Base-by-base conservation (phyloP, 345 rosid species). In the Melastoma malabathricum region DNA sequence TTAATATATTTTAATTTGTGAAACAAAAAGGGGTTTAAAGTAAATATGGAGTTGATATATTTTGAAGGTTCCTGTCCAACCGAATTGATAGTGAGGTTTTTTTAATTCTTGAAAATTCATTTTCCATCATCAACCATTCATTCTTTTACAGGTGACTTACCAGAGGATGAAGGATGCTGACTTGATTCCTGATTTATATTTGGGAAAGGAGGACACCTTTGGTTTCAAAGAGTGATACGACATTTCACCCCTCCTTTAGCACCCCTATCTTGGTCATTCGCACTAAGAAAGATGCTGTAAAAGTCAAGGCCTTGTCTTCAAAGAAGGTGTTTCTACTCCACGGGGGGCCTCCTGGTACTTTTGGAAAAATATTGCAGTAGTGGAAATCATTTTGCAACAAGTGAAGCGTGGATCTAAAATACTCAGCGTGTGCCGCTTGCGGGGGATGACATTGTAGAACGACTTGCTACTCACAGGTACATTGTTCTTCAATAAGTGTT, bases 281-380 rank as follows among this genome's bases (percentile, higher is more conserved):
- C n/a, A n/a, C n/a, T 68, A 75, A 81, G 94, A 79, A 71, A 87
- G 97, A 75, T 61, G 97, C 98, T 15, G 76, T 87, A 68, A n/a
- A n/a, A n/a, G 45, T 68, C 18, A 87, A 82, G 70, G 98, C 90
- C 12, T 59, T 92, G 58, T 77, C 97, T 46, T 82, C 97, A 6
- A 92, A 82, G 63, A 71, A 82, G 66, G 84, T 92, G 29, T 87
- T 82, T 58, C 73, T 92, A 65, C 69, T 92, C 54, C 98, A 87
- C 60, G 98, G n/a, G n/a, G n/a, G 98, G 15, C 98, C 98, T 68
- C 98, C 98, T 70, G 98, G 98, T 61, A 92, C 98, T 52, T n/a
- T n/a, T 97, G 98, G 16, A 87, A 92, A 81, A 81, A 92, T 15
- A 87, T 96, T 6, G 79, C 98, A 1, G 98, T 92, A 8, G 89